Percentiles rank a stretch among this genome's conserved stretches.
Conservation (phyloP, 805 yeast species). For the Ogataea angusta region DNA sequence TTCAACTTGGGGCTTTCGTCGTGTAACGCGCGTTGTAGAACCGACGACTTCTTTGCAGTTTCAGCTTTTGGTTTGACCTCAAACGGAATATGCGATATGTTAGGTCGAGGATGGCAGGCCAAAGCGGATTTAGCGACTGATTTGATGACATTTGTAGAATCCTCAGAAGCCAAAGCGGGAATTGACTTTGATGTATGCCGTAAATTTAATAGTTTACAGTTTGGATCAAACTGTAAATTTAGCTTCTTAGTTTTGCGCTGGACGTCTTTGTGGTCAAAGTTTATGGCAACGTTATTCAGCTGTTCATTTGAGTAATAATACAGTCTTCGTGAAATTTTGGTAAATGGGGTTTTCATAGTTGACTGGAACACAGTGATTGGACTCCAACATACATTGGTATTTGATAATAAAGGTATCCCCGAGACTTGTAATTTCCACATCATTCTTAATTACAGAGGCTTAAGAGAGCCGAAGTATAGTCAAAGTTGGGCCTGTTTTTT, state of each 20-base stretch:
- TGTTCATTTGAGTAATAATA: conserved; percentile 24
- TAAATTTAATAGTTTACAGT: conserved; percentile 21
- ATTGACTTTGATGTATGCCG: conserved; percentile 4
- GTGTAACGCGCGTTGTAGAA: conserved; percentile 22
- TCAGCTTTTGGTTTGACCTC: conserved; percentile 43
- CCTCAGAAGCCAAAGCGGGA: conserved; percentile 4
- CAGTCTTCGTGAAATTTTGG: conserved; percentile 5
- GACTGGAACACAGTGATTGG: not conserved
- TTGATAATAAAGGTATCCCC: not conserved
- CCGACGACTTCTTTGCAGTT: conserved; percentile 14
- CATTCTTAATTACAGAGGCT: not conserved
- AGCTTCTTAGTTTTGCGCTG: not conserved
- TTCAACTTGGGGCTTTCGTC: conserved; percentile 32
- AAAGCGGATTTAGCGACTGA: conserved; percentile 44
- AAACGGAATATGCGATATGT: conserved; percentile 46
- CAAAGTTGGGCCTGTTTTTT: too few relatives aligned
- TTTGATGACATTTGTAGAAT: conserved; percentile 26
- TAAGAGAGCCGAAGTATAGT: not conserved
- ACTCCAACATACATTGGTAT: not conserved
- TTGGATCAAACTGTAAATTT: conserved; percentile 28
- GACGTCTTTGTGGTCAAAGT: not conserved
- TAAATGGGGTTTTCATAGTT: not conserved
- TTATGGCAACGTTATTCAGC: not conserved
- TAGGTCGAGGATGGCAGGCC: conserved; percentile 39
- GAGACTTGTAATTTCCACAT: not conserved